phyloP scores from a whole-genome alignment of 164 flowering plant species.

The Vitis labrusca region DNA sequence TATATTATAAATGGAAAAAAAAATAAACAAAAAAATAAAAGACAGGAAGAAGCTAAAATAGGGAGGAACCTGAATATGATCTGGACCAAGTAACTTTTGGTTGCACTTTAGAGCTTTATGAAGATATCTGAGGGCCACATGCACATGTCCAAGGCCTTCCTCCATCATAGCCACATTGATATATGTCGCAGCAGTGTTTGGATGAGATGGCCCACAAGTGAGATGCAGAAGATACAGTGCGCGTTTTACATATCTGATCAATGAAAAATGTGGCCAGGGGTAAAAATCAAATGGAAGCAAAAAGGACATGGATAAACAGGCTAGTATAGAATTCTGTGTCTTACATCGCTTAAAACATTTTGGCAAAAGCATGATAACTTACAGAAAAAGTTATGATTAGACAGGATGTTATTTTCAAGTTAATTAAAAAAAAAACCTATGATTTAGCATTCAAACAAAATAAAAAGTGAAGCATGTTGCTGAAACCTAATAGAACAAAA shows the following conservation, averaged over 20 bases:
- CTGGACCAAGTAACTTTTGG: conserved; percentile 94
- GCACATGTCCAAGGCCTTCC: conserved; percentile 99
- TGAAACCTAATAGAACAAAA: too few relatives aligned
- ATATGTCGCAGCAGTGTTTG: conserved; percentile 99
- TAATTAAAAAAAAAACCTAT: too few relatives aligned
- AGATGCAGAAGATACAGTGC: conserved; percentile 92
- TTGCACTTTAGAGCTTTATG: conserved; percentile 98
- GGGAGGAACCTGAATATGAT: conserved; percentile 86
- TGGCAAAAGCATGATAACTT: too few relatives aligned
- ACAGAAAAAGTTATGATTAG: too few relatives aligned
- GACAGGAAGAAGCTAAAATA: conserved; percentile 1
- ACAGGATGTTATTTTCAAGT: too few relatives aligned
- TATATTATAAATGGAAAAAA: not conserved
- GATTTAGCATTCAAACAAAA: too few relatives aligned
- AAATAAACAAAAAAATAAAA: not conserved
- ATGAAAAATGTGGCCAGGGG: not conserved
- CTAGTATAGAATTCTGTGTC: too few relatives aligned
- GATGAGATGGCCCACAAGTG: conserved; percentile 99
- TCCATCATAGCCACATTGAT: conserved; percentile 99
- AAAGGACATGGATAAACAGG: too few relatives aligned
- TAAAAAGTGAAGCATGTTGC: too few relatives aligned
- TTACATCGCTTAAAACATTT: too few relatives aligned
- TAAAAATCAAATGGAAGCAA: not conserved
- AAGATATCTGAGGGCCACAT: conserved; percentile 96
- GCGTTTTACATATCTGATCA: conserved; percentile 90